Evolutionary conservation across 1,284 basidiomycete genomes (phyloP), one percentile per base, ranked within the genome.

Genomic region (Papiliotrema fonsecae): DNA sequence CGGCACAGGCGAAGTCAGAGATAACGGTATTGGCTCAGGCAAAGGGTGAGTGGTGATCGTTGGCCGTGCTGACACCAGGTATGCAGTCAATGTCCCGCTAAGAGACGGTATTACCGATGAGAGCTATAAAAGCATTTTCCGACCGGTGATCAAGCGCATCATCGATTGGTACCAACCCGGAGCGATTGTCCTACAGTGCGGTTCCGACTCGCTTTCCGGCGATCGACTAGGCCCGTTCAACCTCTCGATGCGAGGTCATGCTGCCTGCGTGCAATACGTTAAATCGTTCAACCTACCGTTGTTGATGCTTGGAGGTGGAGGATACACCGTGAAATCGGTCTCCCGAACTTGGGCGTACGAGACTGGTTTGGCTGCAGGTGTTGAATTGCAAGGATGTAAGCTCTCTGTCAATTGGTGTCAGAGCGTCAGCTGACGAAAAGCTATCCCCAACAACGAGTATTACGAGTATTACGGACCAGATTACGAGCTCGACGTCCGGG

Each of bases 391-490:
- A 40, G 79, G 84, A 58, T 36, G 26, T 19, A 28, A 24, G 13
- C 37, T 45, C 9, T 48, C 43, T 19, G 19, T 27, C 13, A 36
- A 6, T 34, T 11, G 4, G 22, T 14, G 11, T 34, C 26, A 16
- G 16, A 16, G 32, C 30, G 35, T 41, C 35, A 1, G 9, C 25
- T 27, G 30, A 52, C 34, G 21, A 2, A 1, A 65, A 91, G 90
- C 88, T 62, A 93, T 97, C 47, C 92, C 92, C 0, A 87, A 92
- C 57, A 97, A 97, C 65, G 93, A 97, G 73, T 97, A 98, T 75
- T 97, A 96, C 72, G 94, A 98, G 70, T 98, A 98, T 75, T 98
- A 97, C 72, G 96, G 96, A 0, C 96, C 96, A 1, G 90, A 96
- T 64, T 97, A 98, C 65, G 84, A 91, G 63, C 80, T 99, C n/a